phyloP scores from a whole-genome alignment of 2,329 filamentous ascomycete genomes.

The Colletotrichum spaethianum region DNA sequence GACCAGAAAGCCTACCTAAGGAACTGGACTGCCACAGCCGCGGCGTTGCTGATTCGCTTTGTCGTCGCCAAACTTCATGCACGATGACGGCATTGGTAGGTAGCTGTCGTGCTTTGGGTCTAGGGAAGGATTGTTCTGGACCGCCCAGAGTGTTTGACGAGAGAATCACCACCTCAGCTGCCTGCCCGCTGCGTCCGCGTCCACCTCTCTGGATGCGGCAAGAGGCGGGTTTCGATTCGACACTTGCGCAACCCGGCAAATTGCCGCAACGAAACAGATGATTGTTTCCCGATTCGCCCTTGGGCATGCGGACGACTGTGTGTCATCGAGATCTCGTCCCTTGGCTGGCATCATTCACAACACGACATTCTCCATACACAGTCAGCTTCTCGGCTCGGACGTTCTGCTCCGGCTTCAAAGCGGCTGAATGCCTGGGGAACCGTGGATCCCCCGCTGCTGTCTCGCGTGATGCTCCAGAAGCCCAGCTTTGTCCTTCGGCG shows the following conservation, averaged over 20 bases:
- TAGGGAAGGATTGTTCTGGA: constrained; percentile 36
- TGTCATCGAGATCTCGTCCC: constrained; percentile 38
- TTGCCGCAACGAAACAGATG: constrained; percentile 30
- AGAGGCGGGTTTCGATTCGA: constrained; percentile 33
- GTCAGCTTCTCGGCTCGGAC: constrained; percentile 22
- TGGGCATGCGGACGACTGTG: constrained; percentile 22
- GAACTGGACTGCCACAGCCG: constrained; percentile 4
- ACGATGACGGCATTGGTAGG: constrained; percentile 26
- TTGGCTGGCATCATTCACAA: constrained; percentile 1
- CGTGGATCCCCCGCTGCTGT: constrained; percentile 9
- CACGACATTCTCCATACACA: constrained; percentile 1
- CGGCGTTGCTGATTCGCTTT: constrained; percentile 11
- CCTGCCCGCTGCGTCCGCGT: constrained; percentile 21
- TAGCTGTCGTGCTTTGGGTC: constrained; percentile 27
- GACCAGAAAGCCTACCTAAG: background rate
- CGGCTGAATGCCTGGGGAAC: constrained; percentile 15
- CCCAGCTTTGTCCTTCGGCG: constrained; percentile 7
- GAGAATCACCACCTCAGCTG: constrained; percentile 11
- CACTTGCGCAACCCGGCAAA: constrained; percentile 32
- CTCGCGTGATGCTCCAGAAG: constrained; percentile 25
- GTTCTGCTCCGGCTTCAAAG: constrained; percentile 29
- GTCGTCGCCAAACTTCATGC: constrained; percentile 13
- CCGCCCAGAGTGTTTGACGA: constrained; percentile 29
- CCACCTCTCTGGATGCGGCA: constrained; percentile 38
- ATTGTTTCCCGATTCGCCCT: constrained; percentile 39